Evolutionary conservation across 2,329 filamentous ascomycete genomes (phyloP), one percentile per base, ranked within the genome.

Genomic region (Calonectria multiphialidica): DNA sequence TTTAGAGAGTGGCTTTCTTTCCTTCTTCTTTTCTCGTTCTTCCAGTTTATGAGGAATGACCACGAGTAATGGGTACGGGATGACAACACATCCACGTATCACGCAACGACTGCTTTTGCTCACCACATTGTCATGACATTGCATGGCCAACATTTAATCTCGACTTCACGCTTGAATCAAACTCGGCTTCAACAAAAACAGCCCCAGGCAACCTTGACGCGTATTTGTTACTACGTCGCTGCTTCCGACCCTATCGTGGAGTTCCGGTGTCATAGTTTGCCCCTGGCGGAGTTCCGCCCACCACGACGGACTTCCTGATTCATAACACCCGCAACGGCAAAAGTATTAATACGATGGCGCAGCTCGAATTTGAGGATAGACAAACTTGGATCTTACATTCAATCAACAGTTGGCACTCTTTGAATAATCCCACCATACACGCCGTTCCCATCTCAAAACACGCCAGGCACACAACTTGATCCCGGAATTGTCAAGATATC

Each of bases 261-360:
- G 33, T 35, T n/a, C 13, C 30, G 10, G 30, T 40, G 21, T 16
- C 53, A 15, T 30, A 23, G 28, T 59, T 59, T 13, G 21, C 53
- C 53, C 53, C 37, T 21, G 76, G 77, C 77, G 77, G 77, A 79
- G 35, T 72, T 78, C 77, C 77, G 77, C 77, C 77, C 50, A 45
- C 25, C 25, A 47, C 21, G 30, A 21, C 67, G 21, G n/a, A 42
- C 57, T 30, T 3, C 53, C 53, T 37, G 33, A 47, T 35, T 33
- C 25, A 12, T 8, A 18, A 25, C 50, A 25, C 18, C 28, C 40
- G 9, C 64, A 10, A 15, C 40, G 5, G 9, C 40, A 40, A 45
- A 16, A 28, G 40, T 67, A 67, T 59, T 67, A 59, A 67, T 37
- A 65, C 13, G 55, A 53, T 28, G 42, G 5, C 16, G 5, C 23